phyloP scores from a whole-genome alignment of 441 rosid species.

The Manihot esculenta region DNA sequence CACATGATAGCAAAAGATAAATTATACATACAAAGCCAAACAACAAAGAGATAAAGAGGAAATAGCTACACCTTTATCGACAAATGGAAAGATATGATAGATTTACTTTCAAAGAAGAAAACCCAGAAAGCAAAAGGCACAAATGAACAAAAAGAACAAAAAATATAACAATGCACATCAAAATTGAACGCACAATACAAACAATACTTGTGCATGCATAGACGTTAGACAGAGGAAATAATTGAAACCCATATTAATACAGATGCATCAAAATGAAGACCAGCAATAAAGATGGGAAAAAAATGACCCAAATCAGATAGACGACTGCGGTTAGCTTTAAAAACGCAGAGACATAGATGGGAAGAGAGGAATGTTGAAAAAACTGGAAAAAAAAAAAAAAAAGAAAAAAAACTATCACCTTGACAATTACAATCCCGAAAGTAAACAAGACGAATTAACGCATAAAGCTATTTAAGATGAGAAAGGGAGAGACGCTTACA shows the following conservation, averaged over 20 bases:
- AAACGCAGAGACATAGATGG: neutral
- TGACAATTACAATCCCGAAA: neutral
- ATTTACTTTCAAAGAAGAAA: constrained; percentile 12
- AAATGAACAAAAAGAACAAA: neutral
- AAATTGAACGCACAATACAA: constrained; percentile 7
- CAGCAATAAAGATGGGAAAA: neutral
- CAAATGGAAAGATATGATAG: constrained; percentile 18
- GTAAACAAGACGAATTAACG: constrained; percentile 5
- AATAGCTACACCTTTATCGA: constrained; percentile 16
- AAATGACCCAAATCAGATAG: constrained; percentile 10
- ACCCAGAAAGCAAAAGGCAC: constrained; percentile 21
- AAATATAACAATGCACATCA: constrained; percentile 3
- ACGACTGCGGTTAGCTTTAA: neutral
- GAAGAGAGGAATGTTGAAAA: constrained; percentile 3
- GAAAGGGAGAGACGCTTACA: constrained; percentile 23
- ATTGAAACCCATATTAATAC: neutral
- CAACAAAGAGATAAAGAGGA: constrained; percentile 3
- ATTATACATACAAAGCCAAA: constrained; percentile 6
- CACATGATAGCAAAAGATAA: neutral
- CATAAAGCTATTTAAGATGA: constrained; percentile 19
- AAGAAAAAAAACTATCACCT: constrained; percentile 19
- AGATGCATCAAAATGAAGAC: neutral
- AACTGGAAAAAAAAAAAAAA: neutral
- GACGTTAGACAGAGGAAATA: neutral
- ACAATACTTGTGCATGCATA: neutral